Base-by-base conservation (phyloP, 1,284 basidiomycete species). In the Ceratobasidium sp. region DNA sequence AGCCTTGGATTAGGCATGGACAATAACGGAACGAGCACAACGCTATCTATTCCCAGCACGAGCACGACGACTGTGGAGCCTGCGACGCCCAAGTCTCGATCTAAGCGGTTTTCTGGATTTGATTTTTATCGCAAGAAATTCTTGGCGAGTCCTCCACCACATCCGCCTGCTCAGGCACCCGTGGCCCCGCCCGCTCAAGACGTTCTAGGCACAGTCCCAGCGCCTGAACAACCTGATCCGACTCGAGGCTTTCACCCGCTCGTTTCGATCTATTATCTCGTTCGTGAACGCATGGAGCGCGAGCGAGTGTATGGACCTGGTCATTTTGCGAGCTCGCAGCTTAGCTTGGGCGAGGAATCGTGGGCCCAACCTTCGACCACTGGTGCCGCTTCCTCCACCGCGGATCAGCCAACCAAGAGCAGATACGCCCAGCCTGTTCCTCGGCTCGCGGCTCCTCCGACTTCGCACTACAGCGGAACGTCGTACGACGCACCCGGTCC, bases 261-360 rank as follows among this genome's bases (percentile, higher is more conserved):
- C 46, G 90, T 99, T 75, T 97, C 96, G 33, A 98, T 99, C 85
- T 99, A 99, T 84, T 99, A 93, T 86, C 91, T 99, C 23, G 95
- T 97, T 1, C 88, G 94, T 76, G 97, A 99, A 86, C 98, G 98
- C 88, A 90, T 97, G 84, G 96, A 99, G 83, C 89, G 97, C 69
- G 97, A 99, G 82, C 90, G 90, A 78, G 93, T 99, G 3, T 99
- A 96, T 84, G 97, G 97, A 0, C 92, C 93, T 0, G 96, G 96
- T 1, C 93, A 95, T 81, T 99, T 99, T 85, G 97, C 97, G 1
- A 95, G 91, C 74, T 98, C 96, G 1, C 95, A 96, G 82, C 85
- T 96, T 26, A 89, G 88, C 3, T 56, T 79, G 1, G 80, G 79
- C 5, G 79, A 67, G 20, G 77, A 73, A 9, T 66, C 62, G 20